Conservation (phyloP, 2,329 filamentous ascomycete genomes). For the Xylaria sp. region DNA sequence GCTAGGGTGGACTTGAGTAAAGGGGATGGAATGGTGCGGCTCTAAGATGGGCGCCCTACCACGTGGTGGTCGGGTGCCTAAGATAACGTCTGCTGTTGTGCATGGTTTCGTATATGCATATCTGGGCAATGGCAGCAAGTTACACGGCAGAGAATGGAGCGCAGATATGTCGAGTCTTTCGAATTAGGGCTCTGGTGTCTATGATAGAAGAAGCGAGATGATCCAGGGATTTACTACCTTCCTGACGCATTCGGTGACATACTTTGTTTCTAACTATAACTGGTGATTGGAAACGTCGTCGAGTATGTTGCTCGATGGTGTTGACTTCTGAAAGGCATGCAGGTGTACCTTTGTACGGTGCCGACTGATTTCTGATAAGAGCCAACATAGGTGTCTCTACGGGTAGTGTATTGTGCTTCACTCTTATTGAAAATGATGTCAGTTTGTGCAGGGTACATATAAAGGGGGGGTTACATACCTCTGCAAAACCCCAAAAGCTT, state of each 20-base stretch:
- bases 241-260: not conserved
- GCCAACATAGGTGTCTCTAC: not conserved
- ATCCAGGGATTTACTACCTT: not conserved
- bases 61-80: not conserved
- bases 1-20: not conserved
- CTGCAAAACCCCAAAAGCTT: not conserved
- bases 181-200: not conserved
- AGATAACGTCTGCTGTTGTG: not conserved
- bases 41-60: not conserved
- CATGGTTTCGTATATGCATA: not conserved
- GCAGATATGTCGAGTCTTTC: not conserved
- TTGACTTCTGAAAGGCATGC: not conserved
- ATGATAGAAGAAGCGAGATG: not conserved
- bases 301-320: not conserved
- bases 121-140: not conserved
- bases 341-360: not conserved
- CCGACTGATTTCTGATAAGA: not conserved
- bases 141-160: not conserved
- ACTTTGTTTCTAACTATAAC: too few relatives aligned
- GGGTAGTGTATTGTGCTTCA: not conserved
- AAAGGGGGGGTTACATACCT: too few relatives aligned
- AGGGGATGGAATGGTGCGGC: not conserved
- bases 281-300: not conserved
- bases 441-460: too few relatives aligned
- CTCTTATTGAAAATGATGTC: too few relatives aligned